phyloP scores from a whole-genome alignment of 1,284 basidiomycete genomes.

The Tetrapyrgos nigripes region DNA sequence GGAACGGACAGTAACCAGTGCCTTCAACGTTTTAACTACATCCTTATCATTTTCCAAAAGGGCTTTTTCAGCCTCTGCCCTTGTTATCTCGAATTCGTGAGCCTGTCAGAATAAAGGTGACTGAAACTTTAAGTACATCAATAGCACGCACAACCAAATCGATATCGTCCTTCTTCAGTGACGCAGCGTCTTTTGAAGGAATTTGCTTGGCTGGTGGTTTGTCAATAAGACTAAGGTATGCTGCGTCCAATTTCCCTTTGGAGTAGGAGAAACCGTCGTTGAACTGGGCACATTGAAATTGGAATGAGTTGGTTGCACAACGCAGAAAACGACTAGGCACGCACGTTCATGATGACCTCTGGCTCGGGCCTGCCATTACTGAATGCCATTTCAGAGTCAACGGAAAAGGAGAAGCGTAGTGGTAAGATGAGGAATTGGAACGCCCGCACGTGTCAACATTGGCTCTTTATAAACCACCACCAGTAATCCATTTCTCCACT shows the following conservation, averaged over 20 bases:
- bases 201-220: conserved; percentile 52
- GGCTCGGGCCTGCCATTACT: conserved; percentile 65
- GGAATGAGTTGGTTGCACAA: background rate
- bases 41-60: conserved; percentile 57
- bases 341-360: conserved; percentile 72
- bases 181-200: conserved; percentile 41
- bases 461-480: too few species aligned
- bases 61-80: conserved; percentile 61
- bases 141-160: conserved; percentile 62
- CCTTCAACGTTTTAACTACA: conserved; percentile 47
- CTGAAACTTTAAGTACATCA: too few species aligned
- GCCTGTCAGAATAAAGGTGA: conserved; percentile 45
- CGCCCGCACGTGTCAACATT: background rate
- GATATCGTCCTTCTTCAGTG: conserved; percentile 63
- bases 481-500: too few species aligned
- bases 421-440: background rate
- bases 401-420: background rate
- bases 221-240: conserved; percentile 60
- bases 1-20: conserved; percentile 29
- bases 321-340: conserved; percentile 22
- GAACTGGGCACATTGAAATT: conserved; percentile 47
- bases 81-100: conserved; percentile 67
- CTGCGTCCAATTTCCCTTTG: conserved; percentile 70
- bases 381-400: conserved; percentile 26
- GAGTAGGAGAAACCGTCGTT: conserved; percentile 70